These are phyloP conservation scores for Cercospora sp. DNA, from an alignment of 2,329 filamentous ascomycete species.

Conservation along the genomic window DNA sequence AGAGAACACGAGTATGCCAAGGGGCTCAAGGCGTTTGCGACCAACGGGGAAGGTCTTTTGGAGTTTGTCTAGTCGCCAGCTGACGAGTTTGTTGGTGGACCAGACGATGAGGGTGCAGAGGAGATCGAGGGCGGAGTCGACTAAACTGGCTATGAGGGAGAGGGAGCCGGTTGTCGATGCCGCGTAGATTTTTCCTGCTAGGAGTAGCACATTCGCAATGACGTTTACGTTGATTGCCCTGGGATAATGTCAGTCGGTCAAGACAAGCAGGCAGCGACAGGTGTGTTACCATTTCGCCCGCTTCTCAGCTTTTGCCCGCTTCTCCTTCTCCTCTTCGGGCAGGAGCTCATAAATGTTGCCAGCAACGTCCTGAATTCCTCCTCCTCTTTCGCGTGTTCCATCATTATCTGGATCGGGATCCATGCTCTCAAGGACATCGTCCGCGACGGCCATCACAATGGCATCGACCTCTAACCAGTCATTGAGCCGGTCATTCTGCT, in stretches of 20 bases:
- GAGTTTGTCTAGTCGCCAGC: constrained; percentile 56
- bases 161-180: constrained; percentile 59
- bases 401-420: constrained; percentile 60
- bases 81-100: constrained; percentile 59
- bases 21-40: constrained; percentile 57
- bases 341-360: constrained; percentile 58
- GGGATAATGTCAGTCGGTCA: background rate
- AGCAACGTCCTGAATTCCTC: constrained; percentile 50
- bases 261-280: background rate
- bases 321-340: constrained; percentile 55
- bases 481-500: constrained; percentile 56
- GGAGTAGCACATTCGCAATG: constrained; percentile 58
- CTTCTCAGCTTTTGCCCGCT: constrained; percentile 48
- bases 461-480: constrained; percentile 62
- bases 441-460: constrained; percentile 56
- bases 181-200: constrained; percentile 58
- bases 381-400: constrained; percentile 55
- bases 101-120: constrained; percentile 63
- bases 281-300: constrained; percentile 49
- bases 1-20: constrained; percentile 63
- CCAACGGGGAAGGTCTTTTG: constrained; percentile 60
- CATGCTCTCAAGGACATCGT: constrained; percentile 62
- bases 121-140: constrained; percentile 62
- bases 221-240: constrained; percentile 61
- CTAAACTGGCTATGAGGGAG: constrained; percentile 61